Base-by-base conservation (phyloP, 192 early-diverging fungal species). In the Funneliformis geosporum region DNA sequence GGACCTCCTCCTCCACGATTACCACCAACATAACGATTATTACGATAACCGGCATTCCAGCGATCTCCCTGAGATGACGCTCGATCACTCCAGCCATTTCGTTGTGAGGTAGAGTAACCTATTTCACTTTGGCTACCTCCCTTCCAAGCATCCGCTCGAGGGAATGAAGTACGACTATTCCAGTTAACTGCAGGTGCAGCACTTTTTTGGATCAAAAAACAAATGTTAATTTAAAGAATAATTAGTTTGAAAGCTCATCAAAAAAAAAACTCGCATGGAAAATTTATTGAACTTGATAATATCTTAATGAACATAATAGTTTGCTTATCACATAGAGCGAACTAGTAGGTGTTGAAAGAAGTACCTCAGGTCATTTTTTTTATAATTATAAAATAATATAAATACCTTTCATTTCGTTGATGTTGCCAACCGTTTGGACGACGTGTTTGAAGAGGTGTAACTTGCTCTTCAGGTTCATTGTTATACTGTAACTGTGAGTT, bases 11-110 rank as follows among this genome's bases (percentile, higher is more conserved):
- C 73, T 50, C 79, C 38, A 64, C 80, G 80, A 64, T 84, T 81
- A 40, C 80, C 65, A 28, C 76, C 79, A 64, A 80, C 81, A 55
- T 83, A 75, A 46, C 73, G 64, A 42, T 69, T 81, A 61, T 85
- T 85, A 66, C 87, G 84, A n/a, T 83, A 81, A 5, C 87, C 87
- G 4, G 76, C 28, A 78, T 78, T 68, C 65, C 67, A 70, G 18
- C 47, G 46, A 8, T 76, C 79, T 21, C 61, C 46, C 59, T 75
- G 62, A n/a, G 82, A 83, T 5, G 84, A 85, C 28, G 84, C 84
- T 18, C 84, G 84, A 76, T 85, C 84, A 66, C 79, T 83, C 84
- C 84, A 85, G 21, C 62, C 73, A 33, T 46, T 59, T 21, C 78
- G 75, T 44, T 79, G 38, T 60, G 75, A 75, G 5, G 80, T 69